These are phyloP conservation scores for Scenedesmus sp. DNA, from an alignment of 163 green algal species.

Conservation along the genomic window DNA sequence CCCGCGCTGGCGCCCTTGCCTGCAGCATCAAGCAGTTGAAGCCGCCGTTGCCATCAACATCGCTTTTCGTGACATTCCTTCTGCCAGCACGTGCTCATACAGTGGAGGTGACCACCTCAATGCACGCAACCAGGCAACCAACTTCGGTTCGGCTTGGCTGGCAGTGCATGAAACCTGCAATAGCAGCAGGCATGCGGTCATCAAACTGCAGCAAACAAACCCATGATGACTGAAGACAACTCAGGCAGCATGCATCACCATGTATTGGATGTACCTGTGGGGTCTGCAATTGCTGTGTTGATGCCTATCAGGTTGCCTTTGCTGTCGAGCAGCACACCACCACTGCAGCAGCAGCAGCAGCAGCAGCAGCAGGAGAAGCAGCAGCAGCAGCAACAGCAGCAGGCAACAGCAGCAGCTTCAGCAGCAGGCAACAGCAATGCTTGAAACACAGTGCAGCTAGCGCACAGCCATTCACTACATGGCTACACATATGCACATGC, in stretches of 20 bases:
- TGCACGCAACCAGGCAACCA: too few relatives aligned
- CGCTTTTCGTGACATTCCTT: too few relatives aligned
- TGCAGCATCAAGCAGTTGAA: not conserved
- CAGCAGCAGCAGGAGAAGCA: not conserved
- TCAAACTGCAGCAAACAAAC: too few relatives aligned
- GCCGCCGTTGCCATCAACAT: too few relatives aligned
- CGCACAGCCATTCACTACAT: not conserved
- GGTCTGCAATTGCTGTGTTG: slow-evolving; percentile 91
- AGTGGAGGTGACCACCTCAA: too few relatives aligned
- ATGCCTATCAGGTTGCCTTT: slow-evolving; percentile 85
- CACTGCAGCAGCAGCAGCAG: slow-evolving; percentile 31
- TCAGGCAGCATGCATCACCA: not conserved
- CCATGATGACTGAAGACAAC: too few relatives aligned
- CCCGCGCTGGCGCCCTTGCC: slow-evolving; percentile 76
- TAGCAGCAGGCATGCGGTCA: not conserved
- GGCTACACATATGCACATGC: not conserved
- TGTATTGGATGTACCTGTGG: slow-evolving; percentile 50
- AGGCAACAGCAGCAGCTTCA: not conserved
- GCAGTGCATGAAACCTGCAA: too few relatives aligned
- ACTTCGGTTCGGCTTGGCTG: too few relatives aligned
- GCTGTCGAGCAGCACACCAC: slow-evolving; percentile 74
- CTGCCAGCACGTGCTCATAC: too few relatives aligned
- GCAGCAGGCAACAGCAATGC: not conserved
- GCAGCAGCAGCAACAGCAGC: not conserved
- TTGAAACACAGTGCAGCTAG: not conserved